Base-by-base conservation (phyloP, 768 basidiomycete species). In the Amanita thiersii region DNA sequence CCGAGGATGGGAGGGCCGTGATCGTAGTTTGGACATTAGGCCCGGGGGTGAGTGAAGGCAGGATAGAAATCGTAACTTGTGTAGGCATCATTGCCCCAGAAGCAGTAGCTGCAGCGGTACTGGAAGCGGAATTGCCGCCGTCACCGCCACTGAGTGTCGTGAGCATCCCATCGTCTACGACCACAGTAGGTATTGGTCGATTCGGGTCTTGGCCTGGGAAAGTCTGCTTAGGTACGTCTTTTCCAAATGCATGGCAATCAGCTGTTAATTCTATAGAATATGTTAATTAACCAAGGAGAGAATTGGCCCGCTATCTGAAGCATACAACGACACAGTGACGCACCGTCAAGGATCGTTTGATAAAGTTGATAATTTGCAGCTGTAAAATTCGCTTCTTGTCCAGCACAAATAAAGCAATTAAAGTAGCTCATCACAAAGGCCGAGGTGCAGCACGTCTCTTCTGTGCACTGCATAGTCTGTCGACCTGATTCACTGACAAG, bases 121-220 rank as follows among this genome's bases (percentile, higher is more conserved):
- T 20, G 35, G 35, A 37, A 17, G 35, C 11, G 35, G 35, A 9
- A 8, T 7, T 39, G 24, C 24, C 24, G 24, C 25, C 9, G 32
- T 5, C n/a, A 9, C 10, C 18, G 29, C n/a, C 33, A 20, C 40
- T 17, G 14, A 15, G 9, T 17, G 43, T 30, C n/a, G 51, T 44
- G 5, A 47, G 44, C 17, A 45, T 43, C 3, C 12, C 7, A n/a
- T 11, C 24, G 18, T 21, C 29, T 15, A 44, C 25, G 12, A 52
- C 45, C 6, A 48, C 45, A 14, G 47, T 47, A 3, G 55, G 38
- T 15, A 57, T 37, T 7, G 51, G 40, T 15, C 54, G 53, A 37
- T 55, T 50, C 5, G 60, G 49, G 23, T 58, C 40, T 50, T 57
- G 51, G n/a, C 58, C 60, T 2, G 60, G 60, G 19, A 62, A 45